Conservation (phyloP, 768 basidiomycete genomes). For the Tephrocybe sp. region DNA sequence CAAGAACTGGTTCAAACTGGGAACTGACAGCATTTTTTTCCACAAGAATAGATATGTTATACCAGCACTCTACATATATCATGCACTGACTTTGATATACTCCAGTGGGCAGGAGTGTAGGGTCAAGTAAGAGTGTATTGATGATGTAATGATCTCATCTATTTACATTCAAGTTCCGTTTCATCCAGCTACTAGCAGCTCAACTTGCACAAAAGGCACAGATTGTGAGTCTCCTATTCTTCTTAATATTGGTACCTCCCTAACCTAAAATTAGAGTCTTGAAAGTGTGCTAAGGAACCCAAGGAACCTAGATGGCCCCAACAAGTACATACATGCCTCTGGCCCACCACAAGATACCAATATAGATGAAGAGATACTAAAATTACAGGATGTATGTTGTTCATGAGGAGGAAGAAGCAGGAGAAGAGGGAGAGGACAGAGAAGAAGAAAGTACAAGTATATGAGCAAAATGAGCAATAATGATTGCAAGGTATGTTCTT, state of each 20-base stretch:
- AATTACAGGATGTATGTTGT: neutral
- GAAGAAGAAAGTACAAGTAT: neutral
- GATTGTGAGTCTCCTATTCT: no score
- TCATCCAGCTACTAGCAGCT: neutral
- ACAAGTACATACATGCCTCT: no score
- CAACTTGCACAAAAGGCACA: neutral
- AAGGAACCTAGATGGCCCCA: no score
- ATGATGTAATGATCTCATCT: neutral
- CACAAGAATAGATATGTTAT: no score
- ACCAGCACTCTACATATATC: neutral
- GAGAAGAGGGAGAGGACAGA: neutral
- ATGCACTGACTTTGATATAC: neutral
- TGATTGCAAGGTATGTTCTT: neutral
- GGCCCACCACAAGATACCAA: no score
- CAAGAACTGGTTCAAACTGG: no score
- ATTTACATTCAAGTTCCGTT: neutral
- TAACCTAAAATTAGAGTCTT: no score
- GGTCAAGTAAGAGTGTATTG: neutral
- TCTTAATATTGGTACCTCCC: no score
- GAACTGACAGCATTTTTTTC: no score
- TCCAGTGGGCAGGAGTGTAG: neutral
- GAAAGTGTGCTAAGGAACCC: no score
- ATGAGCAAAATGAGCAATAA: neutral
- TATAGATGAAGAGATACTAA: no score
- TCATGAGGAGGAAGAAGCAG: neutral